Evolutionary conservation across 306 rosid species (phyloP), one percentile per base, ranked within the genome.

Genomic region (Vigna hirtella): DNA sequence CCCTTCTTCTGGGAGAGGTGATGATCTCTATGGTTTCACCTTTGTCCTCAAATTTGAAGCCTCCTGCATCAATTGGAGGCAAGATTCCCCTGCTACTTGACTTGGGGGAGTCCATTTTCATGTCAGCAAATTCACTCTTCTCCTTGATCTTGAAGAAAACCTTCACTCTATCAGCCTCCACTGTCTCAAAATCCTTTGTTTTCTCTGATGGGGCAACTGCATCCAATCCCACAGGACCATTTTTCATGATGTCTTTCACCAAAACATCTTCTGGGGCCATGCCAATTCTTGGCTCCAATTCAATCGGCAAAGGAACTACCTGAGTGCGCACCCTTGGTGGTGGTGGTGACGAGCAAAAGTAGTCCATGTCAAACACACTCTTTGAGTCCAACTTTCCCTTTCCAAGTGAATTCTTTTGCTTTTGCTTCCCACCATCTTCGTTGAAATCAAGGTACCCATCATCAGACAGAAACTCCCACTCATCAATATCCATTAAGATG

Each of bases 401-500:
- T 36, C 76, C 79, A 6, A 67, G 38, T 67, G 73, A 52, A 12
- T 43, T 62, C 53, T 81, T 88, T 4, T 49, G 53, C 53, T 49
- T 49, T 5, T 55, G 30, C 66, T 72, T 9, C 14, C 9, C 85
- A 24, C 57, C 83, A 34, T 83, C 90, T 14, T 86, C 93, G 28
- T 79, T 85, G 85, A 77, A 87, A 87, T 87, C 96, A 66, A 87
- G 80, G 71, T 79, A 86, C 2, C 87, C 88, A 81, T 86, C 92
- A 70, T 86, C 91, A 17, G 92, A 79, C 61, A 93, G 90, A 61
- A 84, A 85, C 43, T 91, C 98, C 98, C 98, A 93, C 85, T 84
- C 98, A 28, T 91, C 93, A 70, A 90, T 66, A 82, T 93, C 97
- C 98, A 90, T 87, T 45, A 28, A 17, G 50, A 45, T 62, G 45